Conservation (phyloP, 768 basidiomycete species). For the Mycena pura region DNA sequence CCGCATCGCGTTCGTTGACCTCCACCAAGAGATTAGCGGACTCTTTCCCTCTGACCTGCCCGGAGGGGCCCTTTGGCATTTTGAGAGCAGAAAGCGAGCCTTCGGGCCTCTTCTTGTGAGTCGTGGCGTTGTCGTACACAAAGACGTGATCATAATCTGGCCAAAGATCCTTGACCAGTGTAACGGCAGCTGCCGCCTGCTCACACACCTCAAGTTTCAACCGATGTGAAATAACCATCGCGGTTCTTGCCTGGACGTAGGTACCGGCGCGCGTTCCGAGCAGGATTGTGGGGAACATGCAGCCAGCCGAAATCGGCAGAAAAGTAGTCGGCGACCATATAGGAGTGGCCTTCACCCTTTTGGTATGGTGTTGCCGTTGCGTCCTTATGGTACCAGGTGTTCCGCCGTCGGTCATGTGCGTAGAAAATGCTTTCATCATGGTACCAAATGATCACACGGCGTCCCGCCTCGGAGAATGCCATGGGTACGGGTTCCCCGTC, state of each 20-base stretch:
- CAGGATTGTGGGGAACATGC: too few relatives aligned
- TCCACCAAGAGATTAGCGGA: constrained; percentile 5
- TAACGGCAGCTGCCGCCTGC: constrained; percentile 27
- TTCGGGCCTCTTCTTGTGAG: constrained; percentile 24
- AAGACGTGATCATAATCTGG: constrained; percentile 19
- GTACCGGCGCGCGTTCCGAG: constrained; percentile 26
- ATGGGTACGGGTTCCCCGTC: constrained; percentile 8
- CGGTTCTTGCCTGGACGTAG: constrained; percentile 32
- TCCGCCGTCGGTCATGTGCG: too few relatives aligned
- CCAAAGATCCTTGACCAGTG: constrained; percentile 31
- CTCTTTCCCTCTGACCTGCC: background rate
- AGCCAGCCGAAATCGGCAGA: constrained; percentile 41
- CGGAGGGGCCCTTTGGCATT: constrained; percentile 29
- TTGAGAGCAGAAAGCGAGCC: constrained; percentile 30
- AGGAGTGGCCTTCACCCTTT: constrained; percentile 34
- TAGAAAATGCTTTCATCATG: too few relatives aligned
- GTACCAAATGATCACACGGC: constrained; percentile 27
- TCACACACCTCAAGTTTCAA: constrained; percentile 18
- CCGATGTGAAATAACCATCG: constrained; percentile 34
- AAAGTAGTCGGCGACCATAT: constrained; percentile 41
- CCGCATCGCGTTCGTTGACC: constrained; percentile 10
- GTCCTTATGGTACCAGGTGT: too few relatives aligned
- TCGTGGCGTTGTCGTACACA: constrained; percentile 12
- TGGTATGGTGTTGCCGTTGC: constrained; percentile 23
- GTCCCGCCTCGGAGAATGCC: constrained; percentile 5